Evolutionary conservation across 768 basidiomycete species (phyloP).

Genomic region (Phanerodontia chrysosporium): DNA sequence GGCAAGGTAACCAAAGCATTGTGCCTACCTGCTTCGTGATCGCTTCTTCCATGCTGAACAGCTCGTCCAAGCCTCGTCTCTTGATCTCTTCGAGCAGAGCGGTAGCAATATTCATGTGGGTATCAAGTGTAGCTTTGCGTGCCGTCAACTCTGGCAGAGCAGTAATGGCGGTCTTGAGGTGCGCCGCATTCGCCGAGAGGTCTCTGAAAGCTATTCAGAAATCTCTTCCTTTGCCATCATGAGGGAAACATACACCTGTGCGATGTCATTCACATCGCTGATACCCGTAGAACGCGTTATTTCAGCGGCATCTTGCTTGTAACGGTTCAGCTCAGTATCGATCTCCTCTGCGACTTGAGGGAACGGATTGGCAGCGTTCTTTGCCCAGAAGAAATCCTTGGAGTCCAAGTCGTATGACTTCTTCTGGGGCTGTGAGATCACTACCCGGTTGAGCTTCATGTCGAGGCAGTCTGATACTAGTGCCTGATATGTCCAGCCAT

Average conservation of each 20-base stretch:
- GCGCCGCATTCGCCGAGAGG: constrained; percentile 86
- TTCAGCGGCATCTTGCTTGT: constrained; percentile 94
- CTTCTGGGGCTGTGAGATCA: constrained; percentile 68
- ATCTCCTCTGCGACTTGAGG: constrained; percentile 99
- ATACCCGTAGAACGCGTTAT: constrained; percentile 95
- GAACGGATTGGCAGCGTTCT: constrained; percentile 94
- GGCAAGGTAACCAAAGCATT: neutral
- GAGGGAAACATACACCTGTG: constrained; percentile 68
- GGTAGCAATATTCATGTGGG: constrained; percentile 99
- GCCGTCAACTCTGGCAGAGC: constrained; percentile 95
- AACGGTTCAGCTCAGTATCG: constrained; percentile 84
- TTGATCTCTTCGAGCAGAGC: constrained; percentile 94
- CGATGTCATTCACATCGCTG: constrained; percentile 91
- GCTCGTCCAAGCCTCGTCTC: constrained; percentile 87
- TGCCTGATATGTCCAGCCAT: constrained; percentile 99
- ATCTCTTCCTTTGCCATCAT: neutral
- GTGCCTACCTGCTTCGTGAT: constrained; percentile 72
- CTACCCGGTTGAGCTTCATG: constrained; percentile 93
- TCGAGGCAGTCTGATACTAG: constrained; percentile 96
- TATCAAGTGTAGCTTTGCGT: constrained; percentile 92
- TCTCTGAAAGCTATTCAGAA: constrained; percentile 45
- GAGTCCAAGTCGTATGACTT: constrained; percentile 95
- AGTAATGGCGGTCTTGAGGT: constrained; percentile 96
- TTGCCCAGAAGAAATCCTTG: constrained; percentile 99
- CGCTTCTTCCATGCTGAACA: constrained; percentile 95